A percentile compares a stretch with the other conserved stretches of the same genome.
Conservation (phyloP, 352 stramenopile genomes). For the Phytophthora europaea region DNA sequence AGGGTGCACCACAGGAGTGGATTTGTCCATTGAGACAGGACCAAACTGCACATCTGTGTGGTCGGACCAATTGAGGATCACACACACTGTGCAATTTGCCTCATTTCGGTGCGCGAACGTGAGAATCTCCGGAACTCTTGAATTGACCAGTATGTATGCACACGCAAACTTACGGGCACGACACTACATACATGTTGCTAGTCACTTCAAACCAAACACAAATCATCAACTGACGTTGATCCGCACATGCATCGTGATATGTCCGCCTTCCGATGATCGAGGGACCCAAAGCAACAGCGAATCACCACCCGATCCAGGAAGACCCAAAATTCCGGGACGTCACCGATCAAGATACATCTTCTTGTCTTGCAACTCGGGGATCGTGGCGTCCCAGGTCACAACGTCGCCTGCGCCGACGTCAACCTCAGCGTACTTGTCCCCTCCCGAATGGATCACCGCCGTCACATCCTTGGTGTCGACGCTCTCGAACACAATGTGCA, state of each 20-base stretch:
- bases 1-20: not conserved
- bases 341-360: conserved; percentile 38
- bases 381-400: conserved; percentile 19
- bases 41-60: not conserved
- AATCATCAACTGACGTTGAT: conserved; percentile 41
- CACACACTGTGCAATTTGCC: not conserved
- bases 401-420: conserved; percentile 19
- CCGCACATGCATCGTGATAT: conserved; percentile 46
- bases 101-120: not conserved
- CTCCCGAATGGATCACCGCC: conserved; percentile 22
- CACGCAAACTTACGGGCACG: no score
- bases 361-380: conserved; percentile 25
- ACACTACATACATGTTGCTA: not conserved
- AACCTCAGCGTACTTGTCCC: conserved; percentile 20
- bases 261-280: conserved; percentile 33
- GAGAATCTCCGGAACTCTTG: not conserved
- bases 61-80: not conserved
- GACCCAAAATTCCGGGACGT: conserved; percentile 48
- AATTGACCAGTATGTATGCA: no score
- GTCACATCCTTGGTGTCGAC: conserved; percentile 20
- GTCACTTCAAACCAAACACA: not conserved
- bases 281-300: conserved; percentile 51
- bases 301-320: conserved; percentile 39
- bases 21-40: not conserved
- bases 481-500: conserved; percentile 26